These are phyloP conservation scores for Xylaria sp. DNA, from an alignment of 2,329 filamentous ascomycete species.

Conservation along the genomic window DNA sequence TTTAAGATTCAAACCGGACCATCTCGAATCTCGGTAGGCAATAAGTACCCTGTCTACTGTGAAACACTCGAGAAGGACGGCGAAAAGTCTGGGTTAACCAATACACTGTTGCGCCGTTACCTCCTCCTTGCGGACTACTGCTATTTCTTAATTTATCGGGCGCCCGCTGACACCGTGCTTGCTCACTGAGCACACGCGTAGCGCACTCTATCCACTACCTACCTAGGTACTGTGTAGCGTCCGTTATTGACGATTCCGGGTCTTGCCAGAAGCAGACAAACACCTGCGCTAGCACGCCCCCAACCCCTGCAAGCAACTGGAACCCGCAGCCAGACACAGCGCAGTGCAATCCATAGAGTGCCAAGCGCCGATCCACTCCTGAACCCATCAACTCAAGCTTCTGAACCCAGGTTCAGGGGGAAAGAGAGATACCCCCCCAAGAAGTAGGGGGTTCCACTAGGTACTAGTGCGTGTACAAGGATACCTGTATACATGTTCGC, in stretches of 20 bases:
- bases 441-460: too few species aligned
- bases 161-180: too few species aligned
- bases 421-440: conserved; percentile 23
- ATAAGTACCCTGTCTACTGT: conserved; percentile 34
- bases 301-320: conserved; percentile 18
- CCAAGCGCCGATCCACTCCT: conserved; percentile 24
- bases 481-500: too few species aligned
- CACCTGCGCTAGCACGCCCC: conserved; percentile 25
- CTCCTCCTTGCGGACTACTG: conserved; percentile 24
- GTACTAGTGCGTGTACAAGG: conserved; percentile 18
- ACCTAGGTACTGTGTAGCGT: background rate
- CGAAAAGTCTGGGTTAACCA: conserved; percentile 11
- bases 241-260: background rate
- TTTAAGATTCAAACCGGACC: background rate
- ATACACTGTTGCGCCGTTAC: conserved; percentile 15
- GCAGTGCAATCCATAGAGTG: conserved; percentile 22
- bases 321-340: background rate
- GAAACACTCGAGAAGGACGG: conserved; percentile 31
- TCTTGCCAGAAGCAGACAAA: conserved; percentile 20
- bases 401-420: conserved; percentile 27
- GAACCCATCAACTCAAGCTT: conserved; percentile 16
- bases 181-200: too few species aligned
- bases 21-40: conserved; percentile 4
- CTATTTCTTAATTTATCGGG: conserved; percentile 19
- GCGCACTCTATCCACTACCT: background rate